phyloP scores from a whole-genome alignment of 192 early-diverging fungal species.

The Dimargaris verticillata region DNA sequence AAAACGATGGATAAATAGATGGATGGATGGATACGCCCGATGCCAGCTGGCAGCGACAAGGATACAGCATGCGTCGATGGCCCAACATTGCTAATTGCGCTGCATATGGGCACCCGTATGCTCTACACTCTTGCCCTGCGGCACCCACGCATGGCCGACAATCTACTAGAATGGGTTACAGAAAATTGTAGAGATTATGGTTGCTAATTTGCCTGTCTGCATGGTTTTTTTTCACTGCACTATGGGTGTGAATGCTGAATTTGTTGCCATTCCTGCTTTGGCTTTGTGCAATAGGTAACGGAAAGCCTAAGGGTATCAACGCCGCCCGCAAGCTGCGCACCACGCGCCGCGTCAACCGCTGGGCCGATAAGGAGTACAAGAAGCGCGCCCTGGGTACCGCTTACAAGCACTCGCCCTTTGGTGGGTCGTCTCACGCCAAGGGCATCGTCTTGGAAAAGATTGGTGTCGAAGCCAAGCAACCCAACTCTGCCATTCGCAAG shows the following conservation, averaged over 20 bases:
- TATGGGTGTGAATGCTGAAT: not conserved
- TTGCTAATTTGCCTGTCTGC: not conserved
- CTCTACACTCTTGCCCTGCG: not conserved
- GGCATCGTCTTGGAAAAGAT: conserved; percentile 99
- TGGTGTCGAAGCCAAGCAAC: conserved; percentile 99
- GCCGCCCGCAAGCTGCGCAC: conserved; percentile 96
- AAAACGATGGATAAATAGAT: too few relatives aligned
- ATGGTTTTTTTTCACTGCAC: too few relatives aligned
- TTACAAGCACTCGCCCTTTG: conserved; percentile 96
- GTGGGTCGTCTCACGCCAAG: conserved; percentile 99
- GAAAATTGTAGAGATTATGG: not conserved
- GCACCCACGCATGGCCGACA: not conserved
- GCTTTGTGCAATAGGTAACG: conserved; percentile 30
- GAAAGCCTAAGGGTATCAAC: conserved; percentile 96
- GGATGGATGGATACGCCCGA: too few relatives aligned
- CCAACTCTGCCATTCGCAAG: conserved; percentile 99
- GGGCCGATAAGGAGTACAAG: conserved; percentile 99
- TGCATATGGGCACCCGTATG: not conserved
- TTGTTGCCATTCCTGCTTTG: not conserved
- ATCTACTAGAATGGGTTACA: not conserved
- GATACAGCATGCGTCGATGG: not conserved
- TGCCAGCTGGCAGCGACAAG: too few relatives aligned
- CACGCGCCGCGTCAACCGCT: conserved; percentile 94
- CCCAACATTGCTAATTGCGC: not conserved
- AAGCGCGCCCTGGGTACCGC: conserved; percentile 95